Conservation (phyloP, 1,284 basidiomycete genomes). For the Heterobasidion parviporum region DNA sequence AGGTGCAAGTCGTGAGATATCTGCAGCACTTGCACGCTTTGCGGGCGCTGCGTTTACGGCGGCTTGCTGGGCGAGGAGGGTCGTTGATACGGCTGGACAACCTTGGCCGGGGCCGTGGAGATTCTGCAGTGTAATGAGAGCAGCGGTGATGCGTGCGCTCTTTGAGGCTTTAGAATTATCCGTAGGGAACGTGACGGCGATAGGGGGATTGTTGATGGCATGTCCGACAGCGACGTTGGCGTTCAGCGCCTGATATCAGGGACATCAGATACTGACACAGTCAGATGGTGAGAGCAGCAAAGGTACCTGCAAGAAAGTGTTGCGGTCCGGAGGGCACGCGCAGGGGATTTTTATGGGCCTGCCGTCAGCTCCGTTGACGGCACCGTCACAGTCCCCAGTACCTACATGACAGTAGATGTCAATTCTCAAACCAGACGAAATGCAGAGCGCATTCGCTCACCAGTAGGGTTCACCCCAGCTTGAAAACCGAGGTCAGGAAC, state of each 20-base stretch:
- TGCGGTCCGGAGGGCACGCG: constrained; percentile 36
- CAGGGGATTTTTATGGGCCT: constrained; percentile 51
- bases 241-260: constrained; percentile 32
- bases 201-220: constrained; percentile 50
- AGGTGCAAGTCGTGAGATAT: constrained; percentile 2
- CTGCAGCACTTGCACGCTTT: background rate
- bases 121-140: constrained; percentile 19
- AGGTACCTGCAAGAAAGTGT: constrained; percentile 20
- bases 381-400: constrained; percentile 21
- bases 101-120: constrained; percentile 19
- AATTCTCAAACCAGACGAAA: no score
- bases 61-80: constrained; percentile 14
- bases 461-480: constrained; percentile 45
- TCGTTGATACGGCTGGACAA: constrained; percentile 20
- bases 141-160: constrained; percentile 38
- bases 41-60: constrained; percentile 8
- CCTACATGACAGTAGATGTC: background rate
- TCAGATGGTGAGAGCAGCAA: constrained; percentile 22
- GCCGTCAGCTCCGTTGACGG: constrained; percentile 40
- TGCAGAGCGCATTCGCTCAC: constrained; percentile 11
- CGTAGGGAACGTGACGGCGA: constrained; percentile 49
- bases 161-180: constrained; percentile 45
- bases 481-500: constrained; percentile 46
- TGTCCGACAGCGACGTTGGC: constrained; percentile 52
- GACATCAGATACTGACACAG: background rate